phyloP scores from a whole-genome alignment of 1,139 yeast genomes.

The Debaryomycetaceae sp. region DNA sequence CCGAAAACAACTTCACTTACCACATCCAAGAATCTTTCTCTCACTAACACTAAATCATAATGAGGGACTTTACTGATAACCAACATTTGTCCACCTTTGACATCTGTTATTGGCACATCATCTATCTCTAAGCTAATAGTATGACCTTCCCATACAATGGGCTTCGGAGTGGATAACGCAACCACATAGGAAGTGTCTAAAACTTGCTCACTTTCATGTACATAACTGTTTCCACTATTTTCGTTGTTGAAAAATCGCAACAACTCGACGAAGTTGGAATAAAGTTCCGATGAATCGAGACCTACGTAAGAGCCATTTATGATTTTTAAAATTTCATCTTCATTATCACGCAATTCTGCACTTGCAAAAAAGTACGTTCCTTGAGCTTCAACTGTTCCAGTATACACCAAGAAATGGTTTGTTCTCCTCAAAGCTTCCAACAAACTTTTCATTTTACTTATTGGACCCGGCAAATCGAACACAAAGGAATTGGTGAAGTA shows the following conservation, averaged over 20 bases:
- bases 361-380: constrained; percentile 77
- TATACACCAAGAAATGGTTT: constrained; percentile 76
- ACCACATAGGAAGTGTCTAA: constrained; percentile 58
- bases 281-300: constrained; percentile 28
- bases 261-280: constrained; percentile 29
- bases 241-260: constrained; percentile 23
- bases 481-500: constrained; percentile 76
- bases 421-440: constrained; percentile 58
- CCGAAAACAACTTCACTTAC: constrained; percentile 51
- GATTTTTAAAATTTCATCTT: constrained; percentile 39
- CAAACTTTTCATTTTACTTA: constrained; percentile 51
- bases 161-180: constrained; percentile 76
- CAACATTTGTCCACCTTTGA: constrained; percentile 68
- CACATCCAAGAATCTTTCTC: constrained; percentile 48
- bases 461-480: constrained; percentile 55
- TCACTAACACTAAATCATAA: constrained; percentile 32
- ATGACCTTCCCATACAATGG: constrained; percentile 88
- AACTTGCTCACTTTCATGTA: neutral
- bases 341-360: constrained; percentile 48
- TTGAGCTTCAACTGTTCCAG: constrained; percentile 68
- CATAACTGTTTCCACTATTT: constrained; percentile 10
- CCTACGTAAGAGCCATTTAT: constrained; percentile 46
- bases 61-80: constrained; percentile 54
- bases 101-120: constrained; percentile 42
- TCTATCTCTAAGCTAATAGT: constrained; percentile 57